Percentiles rank a stretch among this genome's conserved stretches.
Conservation (phyloP, 164 flowering plant genomes). For the Vitis vinifera region ASM3070453v1 NC_081809.1:2163501-2164000, state of each 20-base stretch:
- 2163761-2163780: neutral
- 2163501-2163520: too few species aligned
- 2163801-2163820: neutral
- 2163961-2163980: neutral
- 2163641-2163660: too few species aligned
- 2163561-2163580: too few species aligned
- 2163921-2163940: neutral
- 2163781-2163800: neutral
- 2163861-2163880: neutral
- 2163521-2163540: too few species aligned
- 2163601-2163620: too few species aligned
- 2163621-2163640: too few species aligned
- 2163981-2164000: neutral
- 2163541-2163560: too few species aligned
- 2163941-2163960: neutral
- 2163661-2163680: too few species aligned
- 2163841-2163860: neutral
- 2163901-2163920: too few species aligned
- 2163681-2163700: neutral
- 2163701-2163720: neutral
- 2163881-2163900: neutral
- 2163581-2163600: too few species aligned
- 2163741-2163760: slow-evolving; percentile 1
- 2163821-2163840: neutral
- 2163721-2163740: slow-evolving; percentile 4